phyloP scores from a whole-genome alignment of 2,329 filamentous ascomycete species.

The Metarhizium rileyi region DNA sequence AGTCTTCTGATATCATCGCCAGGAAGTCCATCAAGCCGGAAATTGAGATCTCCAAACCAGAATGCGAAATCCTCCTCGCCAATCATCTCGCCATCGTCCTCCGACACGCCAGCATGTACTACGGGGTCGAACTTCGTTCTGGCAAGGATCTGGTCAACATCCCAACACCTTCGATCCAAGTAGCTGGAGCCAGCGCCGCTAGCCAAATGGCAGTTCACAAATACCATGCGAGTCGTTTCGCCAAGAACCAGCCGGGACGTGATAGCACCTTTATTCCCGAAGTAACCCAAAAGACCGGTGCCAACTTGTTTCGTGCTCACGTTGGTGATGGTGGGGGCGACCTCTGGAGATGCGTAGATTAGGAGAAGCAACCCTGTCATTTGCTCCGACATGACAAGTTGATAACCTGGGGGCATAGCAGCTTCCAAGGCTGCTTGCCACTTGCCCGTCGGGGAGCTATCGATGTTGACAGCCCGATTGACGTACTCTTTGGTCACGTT shows the following conservation, averaged over 20 bases:
- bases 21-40: slow-evolving; percentile 77
- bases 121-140: slow-evolving; percentile 74
- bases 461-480: slow-evolving; percentile 54
- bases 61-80: slow-evolving; percentile 91
- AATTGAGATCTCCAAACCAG: slow-evolving; percentile 96
- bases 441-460: slow-evolving; percentile 59
- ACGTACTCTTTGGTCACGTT: slow-evolving; percentile 71
- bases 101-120: slow-evolving; percentile 50
- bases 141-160: slow-evolving; percentile 66
- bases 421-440: slow-evolving; percentile 73
- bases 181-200: slow-evolving; percentile 72
- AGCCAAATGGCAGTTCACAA: slow-evolving; percentile 85
- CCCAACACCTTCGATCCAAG: slow-evolving; percentile 82
- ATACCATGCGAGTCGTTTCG: slow-evolving; percentile 80
- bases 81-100: slow-evolving; percentile 59
- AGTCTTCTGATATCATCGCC: slow-evolving; percentile 83
- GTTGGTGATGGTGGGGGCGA: slow-evolving; percentile 66
- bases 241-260: slow-evolving; percentile 74
- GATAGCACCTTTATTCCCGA: slow-evolving; percentile 93
- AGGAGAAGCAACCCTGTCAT: slow-evolving; percentile 77
- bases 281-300: slow-evolving; percentile 83
- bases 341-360: slow-evolving; percentile 71
- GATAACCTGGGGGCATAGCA: slow-evolving; percentile 67
- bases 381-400: slow-evolving; percentile 70
- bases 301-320: slow-evolving; percentile 77